Percentiles rank a stretch among this genome's conserved stretches.
Conservation (phyloP, 306 rosid genomes). For the Carpinus viminea region DNA sequence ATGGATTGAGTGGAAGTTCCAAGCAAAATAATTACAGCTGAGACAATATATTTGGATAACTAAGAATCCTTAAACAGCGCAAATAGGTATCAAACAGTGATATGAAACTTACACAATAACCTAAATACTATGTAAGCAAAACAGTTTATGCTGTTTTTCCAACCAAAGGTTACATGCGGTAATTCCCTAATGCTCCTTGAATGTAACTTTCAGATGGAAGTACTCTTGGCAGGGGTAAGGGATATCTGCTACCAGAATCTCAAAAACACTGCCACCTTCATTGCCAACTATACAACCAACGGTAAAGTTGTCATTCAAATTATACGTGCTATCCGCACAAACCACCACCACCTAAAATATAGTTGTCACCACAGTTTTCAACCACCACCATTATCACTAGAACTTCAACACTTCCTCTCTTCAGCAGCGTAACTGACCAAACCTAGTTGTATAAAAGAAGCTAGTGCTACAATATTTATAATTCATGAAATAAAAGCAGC, state of each 20-base stretch:
- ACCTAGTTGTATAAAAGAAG: background rate
- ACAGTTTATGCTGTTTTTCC: background rate
- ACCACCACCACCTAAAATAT: background rate
- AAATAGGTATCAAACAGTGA: background rate
- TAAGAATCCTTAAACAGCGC: background rate
- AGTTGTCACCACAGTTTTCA: background rate
- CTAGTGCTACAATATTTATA: background rate
- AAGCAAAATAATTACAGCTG: conserved; percentile 1
- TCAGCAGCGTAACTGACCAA: background rate
- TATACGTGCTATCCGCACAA: background rate
- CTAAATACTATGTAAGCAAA: background rate
- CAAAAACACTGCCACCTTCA: background rate
- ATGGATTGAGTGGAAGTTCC: conserved; percentile 1
- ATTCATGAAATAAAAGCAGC: background rate
- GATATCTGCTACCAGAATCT: background rate
- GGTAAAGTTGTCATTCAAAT: background rate
- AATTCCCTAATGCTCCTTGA: background rate
- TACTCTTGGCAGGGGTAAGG: background rate
- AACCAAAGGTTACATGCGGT: background rate
- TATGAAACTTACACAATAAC: background rate
- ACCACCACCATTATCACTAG: background rate
- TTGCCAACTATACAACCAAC: background rate
- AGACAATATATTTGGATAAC: background rate
- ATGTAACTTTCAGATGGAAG: background rate
- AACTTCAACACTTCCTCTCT: background rate